These are phyloP conservation scores for Setaria viridis DNA, from an alignment of 202 grass and related monocot genomes.

Conservation along the genomic window DNA sequence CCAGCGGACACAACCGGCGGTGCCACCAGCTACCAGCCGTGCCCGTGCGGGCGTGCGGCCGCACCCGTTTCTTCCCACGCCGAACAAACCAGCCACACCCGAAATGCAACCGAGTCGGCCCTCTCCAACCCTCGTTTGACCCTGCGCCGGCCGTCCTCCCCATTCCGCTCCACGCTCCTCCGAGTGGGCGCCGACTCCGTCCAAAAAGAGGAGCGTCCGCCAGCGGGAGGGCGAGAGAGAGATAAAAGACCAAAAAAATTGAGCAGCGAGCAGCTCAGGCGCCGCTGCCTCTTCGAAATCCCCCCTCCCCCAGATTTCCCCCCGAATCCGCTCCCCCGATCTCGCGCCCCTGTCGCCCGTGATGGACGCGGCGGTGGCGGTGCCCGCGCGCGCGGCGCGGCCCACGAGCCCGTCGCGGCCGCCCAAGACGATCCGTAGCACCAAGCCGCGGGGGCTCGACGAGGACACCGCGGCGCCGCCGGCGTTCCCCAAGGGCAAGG, in stretches of 20 bases:
- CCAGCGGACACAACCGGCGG: neutral
- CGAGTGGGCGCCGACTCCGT: constrained; percentile 48
- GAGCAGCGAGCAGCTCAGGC: constrained; percentile 28
- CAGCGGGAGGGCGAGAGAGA: neutral
- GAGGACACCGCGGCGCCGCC: constrained; percentile 75
- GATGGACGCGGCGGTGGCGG: constrained; percentile 26
- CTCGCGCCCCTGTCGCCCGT: neutral
- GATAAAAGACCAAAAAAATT: neutral
- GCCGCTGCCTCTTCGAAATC: constrained; percentile 29
- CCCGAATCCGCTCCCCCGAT: constrained; percentile 15
- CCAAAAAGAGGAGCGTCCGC: constrained; percentile 48
- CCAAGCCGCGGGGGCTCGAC: constrained; percentile 80
- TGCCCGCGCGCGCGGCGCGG: constrained; percentile 30
- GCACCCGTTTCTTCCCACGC: too few species aligned
- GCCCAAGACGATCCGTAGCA: constrained; percentile 75
- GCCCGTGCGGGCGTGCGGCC: neutral
- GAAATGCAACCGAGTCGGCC: constrained; percentile 6
- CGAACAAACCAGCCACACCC: neutral
- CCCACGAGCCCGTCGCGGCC: constrained; percentile 75
- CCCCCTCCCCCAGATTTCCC: constrained; percentile 1
- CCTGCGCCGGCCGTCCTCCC: neutral
- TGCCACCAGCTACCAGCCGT: neutral
- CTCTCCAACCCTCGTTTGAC: constrained; percentile 8
- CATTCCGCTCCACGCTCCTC: neutral
- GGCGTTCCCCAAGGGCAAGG: constrained; percentile 43